Percentiles rank a stretch among this genome's conserved stretches.
Evolutionary conservation across 495 filamentous ascomycete species (phyloP).

Genomic region (Extremus antarcticus): DNA sequence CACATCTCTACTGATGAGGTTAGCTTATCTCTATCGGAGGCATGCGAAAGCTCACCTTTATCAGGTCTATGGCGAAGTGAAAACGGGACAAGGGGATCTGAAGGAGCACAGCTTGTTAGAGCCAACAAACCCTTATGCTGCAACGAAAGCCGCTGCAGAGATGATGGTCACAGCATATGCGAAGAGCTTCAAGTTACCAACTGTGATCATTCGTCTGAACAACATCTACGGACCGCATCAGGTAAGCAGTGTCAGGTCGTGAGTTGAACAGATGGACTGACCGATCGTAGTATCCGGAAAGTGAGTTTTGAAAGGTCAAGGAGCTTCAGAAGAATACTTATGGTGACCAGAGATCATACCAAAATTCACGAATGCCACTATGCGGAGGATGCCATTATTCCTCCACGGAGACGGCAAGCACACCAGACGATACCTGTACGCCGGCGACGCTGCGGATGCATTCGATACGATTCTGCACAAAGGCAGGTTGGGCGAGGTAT

Average conservation of each 20-base stretch:
- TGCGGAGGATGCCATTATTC: conserved; percentile 44
- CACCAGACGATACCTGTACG: conserved; percentile 58
- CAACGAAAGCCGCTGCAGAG: conserved; percentile 67
- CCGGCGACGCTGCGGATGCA: conserved; percentile 62
- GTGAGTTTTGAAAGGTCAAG: conserved; percentile 36
- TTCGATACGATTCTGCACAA: conserved; percentile 69
- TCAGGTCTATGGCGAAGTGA: conserved; percentile 59
- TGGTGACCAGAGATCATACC: conserved; percentile 57
- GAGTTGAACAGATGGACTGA: neutral
- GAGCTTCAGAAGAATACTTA: conserved; percentile 1
- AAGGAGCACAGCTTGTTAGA: conserved; percentile 49
- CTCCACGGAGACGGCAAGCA: conserved; percentile 61
- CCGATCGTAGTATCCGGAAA: conserved; percentile 48
- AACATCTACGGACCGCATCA: conserved; percentile 74
- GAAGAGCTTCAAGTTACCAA: conserved; percentile 59
- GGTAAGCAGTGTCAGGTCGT: neutral
- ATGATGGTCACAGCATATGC: conserved; percentile 69
- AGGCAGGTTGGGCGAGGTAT: conserved; percentile 53
- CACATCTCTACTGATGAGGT: conserved; percentile 63
- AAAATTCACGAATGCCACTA: conserved; percentile 57
- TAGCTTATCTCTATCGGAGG: neutral
- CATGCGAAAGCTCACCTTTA: neutral
- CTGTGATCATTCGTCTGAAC: conserved; percentile 62
- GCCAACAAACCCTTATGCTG: conserved; percentile 69
- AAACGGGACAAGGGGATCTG: conserved; percentile 49